phyloP scores from a whole-genome alignment of 768 basidiomycete genomes.

The Termitomyces sp. region DNA sequence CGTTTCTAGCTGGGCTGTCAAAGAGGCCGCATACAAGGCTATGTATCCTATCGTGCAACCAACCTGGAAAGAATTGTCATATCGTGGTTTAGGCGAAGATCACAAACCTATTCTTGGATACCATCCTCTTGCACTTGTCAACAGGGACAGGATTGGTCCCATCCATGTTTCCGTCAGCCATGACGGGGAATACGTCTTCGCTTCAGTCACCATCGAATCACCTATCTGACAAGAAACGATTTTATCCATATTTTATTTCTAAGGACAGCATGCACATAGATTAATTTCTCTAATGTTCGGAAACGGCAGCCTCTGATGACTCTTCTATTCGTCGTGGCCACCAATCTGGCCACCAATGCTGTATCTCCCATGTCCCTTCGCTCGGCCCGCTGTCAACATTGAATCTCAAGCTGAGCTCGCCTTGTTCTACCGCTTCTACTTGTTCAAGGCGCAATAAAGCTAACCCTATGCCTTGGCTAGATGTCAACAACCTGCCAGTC shows the following conservation, averaged over 20 bases:
- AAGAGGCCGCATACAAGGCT: conserved; percentile 87
- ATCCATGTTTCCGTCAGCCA: conserved; percentile 77
- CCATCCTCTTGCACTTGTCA: conserved; percentile 23
- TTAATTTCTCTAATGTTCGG: neutral
- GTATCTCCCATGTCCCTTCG: conserved; percentile 36
- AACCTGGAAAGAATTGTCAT: conserved; percentile 75
- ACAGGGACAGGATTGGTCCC: conserved; percentile 22
- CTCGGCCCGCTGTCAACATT: conserved; percentile 25
- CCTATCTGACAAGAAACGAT: conserved; percentile 1
- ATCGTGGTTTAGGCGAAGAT: conserved; percentile 25
- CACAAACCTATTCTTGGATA: conserved; percentile 41
- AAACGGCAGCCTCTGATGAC: neutral
- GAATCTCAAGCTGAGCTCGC: conserved; percentile 38
- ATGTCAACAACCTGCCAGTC: conserved; percentile 69
- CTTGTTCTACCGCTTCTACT: conserved; percentile 47
- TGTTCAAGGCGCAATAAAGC: conserved; percentile 82
- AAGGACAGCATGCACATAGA: neutral
- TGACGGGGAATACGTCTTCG: conserved; percentile 72
- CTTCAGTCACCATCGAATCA: conserved; percentile 60
- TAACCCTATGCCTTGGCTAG: conserved; percentile 57
- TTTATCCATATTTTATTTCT: neutral
- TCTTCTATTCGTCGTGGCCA: conserved; percentile 38
- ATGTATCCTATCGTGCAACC: conserved; percentile 57
- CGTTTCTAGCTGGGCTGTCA: conserved; percentile 65
- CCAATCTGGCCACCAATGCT: conserved; percentile 67